Percentiles rank a stretch among this genome's conserved stretches.
These are phyloP conservation scores for Teratosphaeria nubilosa DNA, from an alignment of 2,329 filamentous ascomycete genomes.

Conservation along the genomic window DNA sequence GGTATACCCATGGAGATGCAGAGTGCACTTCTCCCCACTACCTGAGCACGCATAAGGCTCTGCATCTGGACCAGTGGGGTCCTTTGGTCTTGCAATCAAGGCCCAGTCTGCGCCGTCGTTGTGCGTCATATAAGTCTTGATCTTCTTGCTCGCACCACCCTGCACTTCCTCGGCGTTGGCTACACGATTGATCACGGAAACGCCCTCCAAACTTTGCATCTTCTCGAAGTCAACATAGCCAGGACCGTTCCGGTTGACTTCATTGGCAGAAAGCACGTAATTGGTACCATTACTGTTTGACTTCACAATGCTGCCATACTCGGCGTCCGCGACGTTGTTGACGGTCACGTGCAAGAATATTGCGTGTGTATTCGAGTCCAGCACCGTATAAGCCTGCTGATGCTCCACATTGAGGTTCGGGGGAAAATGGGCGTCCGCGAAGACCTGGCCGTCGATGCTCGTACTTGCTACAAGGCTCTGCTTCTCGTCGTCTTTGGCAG, in stretches of 20 bases:
- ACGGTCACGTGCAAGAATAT: conserved; percentile 89
- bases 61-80: conserved; percentile 47
- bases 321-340: conserved; percentile 51
- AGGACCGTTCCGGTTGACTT: conserved; percentile 66
- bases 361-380: conserved; percentile 90
- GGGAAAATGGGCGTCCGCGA: conserved; percentile 78
- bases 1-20: conserved; percentile 93
- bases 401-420: conserved; percentile 69
- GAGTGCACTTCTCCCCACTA: conserved; percentile 57
- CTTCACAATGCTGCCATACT: conserved; percentile 85
- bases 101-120: conserved; percentile 90
- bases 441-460: conserved; percentile 74
- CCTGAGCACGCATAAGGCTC: conserved; percentile 62
- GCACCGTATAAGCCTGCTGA: conserved; percentile 77
- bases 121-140: conserved; percentile 88
- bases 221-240: conserved; percentile 95
- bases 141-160: conserved; percentile 59
- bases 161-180: conserved; percentile 58
- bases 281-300: conserved; percentile 97
- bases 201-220: conserved; percentile 82
- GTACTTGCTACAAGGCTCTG: conserved; percentile 65
- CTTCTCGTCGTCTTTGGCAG: conserved; percentile 55
- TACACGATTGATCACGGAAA: conserved; percentile 78
- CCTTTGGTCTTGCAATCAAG: conserved; percentile 59
- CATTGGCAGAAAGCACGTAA: conserved; percentile 72